Conservation (phyloP, 2,329 filamentous ascomycete genomes). For the Diplodia sapinea region DNA sequence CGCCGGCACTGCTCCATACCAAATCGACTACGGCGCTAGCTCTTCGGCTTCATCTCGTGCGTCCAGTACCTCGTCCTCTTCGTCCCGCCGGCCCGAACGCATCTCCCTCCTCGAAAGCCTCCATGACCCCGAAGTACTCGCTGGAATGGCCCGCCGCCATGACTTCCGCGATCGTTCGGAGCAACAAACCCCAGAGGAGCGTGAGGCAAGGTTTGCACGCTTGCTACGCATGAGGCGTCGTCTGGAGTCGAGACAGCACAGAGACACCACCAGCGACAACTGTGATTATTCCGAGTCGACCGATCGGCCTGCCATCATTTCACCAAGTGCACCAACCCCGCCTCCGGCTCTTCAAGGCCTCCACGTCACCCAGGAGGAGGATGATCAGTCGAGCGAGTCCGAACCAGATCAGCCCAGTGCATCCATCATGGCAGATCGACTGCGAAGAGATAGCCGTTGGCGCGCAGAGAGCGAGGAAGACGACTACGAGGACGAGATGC, state of each 20-base stretch:
- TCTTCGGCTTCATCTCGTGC: conserved; percentile 36
- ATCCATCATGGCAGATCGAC: conserved; percentile 48
- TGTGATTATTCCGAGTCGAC: conserved; percentile 24
- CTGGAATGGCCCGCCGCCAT: conserved; percentile 35
- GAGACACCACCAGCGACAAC: conserved; percentile 22
- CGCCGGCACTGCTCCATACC: conserved; percentile 73
- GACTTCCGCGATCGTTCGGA: conserved; percentile 23
- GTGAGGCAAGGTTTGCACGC: conserved; percentile 27
- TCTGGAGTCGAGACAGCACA: conserved; percentile 19
- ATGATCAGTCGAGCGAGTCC: conserved; percentile 36
- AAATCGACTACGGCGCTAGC: conserved; percentile 63
- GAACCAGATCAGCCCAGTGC: conserved; percentile 48
- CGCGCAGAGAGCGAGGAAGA: conserved; percentile 47
- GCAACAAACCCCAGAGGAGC: conserved; percentile 19
- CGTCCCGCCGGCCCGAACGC: conserved; percentile 40
- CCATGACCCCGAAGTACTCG: conserved; percentile 41
- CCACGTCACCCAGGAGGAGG: conserved; percentile 46
- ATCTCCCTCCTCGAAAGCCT: conserved; percentile 46
- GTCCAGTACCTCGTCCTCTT: conserved; percentile 39
- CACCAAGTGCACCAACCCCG: conserved; percentile 23
- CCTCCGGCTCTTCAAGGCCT: conserved; percentile 39
- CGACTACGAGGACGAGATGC: conserved; percentile 44
- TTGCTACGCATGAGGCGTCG: conserved; percentile 29
- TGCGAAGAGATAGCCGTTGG: conserved; percentile 47
- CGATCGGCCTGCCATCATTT: conserved; percentile 19